Evolutionary conservation across 306 rosid species (phyloP), one percentile per base, ranked within the genome.

Genomic region (Hylodesmum podocarpum): DNA sequence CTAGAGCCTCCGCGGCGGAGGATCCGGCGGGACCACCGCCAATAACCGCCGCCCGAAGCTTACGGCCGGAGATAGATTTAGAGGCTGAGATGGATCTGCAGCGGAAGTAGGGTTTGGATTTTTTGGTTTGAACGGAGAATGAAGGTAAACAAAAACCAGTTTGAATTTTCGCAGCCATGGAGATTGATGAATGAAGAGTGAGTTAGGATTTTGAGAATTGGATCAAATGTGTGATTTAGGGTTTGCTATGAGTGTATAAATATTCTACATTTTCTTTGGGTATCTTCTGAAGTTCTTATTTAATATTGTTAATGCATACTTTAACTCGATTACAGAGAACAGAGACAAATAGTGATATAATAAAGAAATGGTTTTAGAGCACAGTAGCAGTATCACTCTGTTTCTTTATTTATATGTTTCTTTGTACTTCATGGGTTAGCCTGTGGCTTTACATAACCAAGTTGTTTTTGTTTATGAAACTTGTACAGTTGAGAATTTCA

Each of bases 1-100:
- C 97, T 9, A 94, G 71, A 9, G 97, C 97, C 50, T 91, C 98
- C 0, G 97, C 98, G 0, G 97, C 91, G 0, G 98, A 94, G 66
- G 97, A 90, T 3, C 98, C 98, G 1, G 98, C 91, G 0, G 98
- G 98, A 0, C 98, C 98, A 1, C 96, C 97, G 1, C 97, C 96
- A 27, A 94, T 86, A 3, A 94, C 98, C 19, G 98, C 97, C 0
- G 71, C 96, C 7, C 98, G 90, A 29, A 94, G 98, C 84, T 88
- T 94, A 1, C 96, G 86, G 74, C 94, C 96, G 18, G 82, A 18
- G 40, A 91, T 72, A 12, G 88, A 80, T 34, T 70, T 85, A 1
- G 89, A 86, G 43, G 89, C 86, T 13, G 82, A 37, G 70, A 87
- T 25, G n/a, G 81, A 49, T 58, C 78, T 37, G 1, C 66, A 37